Evolutionary conservation across 2,329 filamentous ascomycete genomes (phyloP).

Genomic region (Chalaropsis thielavioides): DNA sequence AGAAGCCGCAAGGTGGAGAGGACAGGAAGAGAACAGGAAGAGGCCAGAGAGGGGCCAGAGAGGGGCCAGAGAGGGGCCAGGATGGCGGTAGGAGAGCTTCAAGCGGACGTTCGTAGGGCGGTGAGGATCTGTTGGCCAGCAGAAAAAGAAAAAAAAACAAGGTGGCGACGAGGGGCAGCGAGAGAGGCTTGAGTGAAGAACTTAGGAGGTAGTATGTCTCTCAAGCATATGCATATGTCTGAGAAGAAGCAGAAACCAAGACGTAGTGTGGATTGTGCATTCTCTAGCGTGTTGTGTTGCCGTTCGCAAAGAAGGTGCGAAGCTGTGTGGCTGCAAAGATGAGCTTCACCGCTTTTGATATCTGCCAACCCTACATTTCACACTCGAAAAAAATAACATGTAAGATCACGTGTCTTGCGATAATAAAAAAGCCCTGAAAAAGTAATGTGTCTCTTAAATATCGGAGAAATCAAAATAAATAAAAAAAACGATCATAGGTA

Average conservation of each 20-base stretch:
- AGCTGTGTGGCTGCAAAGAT: too few species aligned
- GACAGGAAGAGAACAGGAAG: background rate
- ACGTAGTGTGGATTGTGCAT: background rate
- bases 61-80: background rate
- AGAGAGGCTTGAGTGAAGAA: background rate
- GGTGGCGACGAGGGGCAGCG: background rate
- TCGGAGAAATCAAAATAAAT: background rate
- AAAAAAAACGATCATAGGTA: background rate
- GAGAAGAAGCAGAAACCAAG: background rate
- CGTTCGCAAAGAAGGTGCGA: background rate
- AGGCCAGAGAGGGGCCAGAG: too few species aligned
- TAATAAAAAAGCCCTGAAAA: background rate
- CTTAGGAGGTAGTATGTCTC: background rate
- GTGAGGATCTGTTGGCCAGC: background rate
- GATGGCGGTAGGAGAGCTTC: background rate
- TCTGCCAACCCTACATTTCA: background rate
- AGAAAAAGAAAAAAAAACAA: background rate
- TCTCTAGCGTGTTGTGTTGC: background rate
- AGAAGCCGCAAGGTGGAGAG: background rate
- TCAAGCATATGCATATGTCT: background rate
- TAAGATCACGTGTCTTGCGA: background rate
- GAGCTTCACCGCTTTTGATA: background rate
- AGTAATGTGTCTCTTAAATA: too few species aligned
- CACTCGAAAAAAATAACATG: too few species aligned
- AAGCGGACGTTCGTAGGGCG: background rate